These are phyloP conservation scores for Taphrina deformans DNA, from an alignment of 1,139 yeast species.

Conservation along the genomic window DNA sequence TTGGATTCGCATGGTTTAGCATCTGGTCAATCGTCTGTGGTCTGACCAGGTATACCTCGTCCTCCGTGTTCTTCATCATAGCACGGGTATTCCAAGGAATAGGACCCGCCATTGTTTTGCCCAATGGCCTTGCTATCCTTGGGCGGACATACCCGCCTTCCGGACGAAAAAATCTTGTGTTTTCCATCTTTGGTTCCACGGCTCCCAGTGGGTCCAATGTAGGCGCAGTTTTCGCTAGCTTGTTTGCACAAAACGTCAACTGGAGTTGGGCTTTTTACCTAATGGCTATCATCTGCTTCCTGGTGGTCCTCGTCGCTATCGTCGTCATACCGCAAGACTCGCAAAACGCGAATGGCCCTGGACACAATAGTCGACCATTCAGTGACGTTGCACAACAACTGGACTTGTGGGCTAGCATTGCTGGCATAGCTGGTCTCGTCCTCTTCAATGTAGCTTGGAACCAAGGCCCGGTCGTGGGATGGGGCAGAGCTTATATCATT, in stretches of 20 bases:
- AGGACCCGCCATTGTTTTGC: conserved; percentile 13
- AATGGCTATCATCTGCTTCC: conserved; percentile 2
- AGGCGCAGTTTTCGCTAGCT: conserved; percentile 14
- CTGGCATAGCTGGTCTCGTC: conserved; percentile 19
- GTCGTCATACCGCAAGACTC: conserved; percentile 13
- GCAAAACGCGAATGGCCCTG: not conserved
- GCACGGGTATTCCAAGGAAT: conserved; percentile 29
- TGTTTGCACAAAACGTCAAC: conserved; percentile 6
- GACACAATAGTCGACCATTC: not conserved
- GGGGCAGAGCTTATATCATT: conserved; percentile 16
- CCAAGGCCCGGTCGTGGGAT: conserved; percentile 20
- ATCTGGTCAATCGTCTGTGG: conserved; percentile 22
- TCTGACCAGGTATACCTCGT: conserved; percentile 6
- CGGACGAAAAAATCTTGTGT: conserved; percentile 12
- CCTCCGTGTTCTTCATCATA: conserved; percentile 15
- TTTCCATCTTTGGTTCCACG: conserved; percentile 21
- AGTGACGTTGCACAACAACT: not conserved
- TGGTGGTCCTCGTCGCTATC: conserved; percentile 2
- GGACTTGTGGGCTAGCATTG: conserved; percentile 8
- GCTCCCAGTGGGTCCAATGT: conserved; percentile 21
- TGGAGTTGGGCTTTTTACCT: conserved; percentile 27
- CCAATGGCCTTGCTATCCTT: conserved; percentile 24
- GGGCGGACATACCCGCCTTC: conserved; percentile 20
- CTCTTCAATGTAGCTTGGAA: conserved; percentile 23
- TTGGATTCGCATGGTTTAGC: conserved; percentile 25